Conservation (phyloP, 768 basidiomycete genomes). For the Kwoniella sp. region DNA sequence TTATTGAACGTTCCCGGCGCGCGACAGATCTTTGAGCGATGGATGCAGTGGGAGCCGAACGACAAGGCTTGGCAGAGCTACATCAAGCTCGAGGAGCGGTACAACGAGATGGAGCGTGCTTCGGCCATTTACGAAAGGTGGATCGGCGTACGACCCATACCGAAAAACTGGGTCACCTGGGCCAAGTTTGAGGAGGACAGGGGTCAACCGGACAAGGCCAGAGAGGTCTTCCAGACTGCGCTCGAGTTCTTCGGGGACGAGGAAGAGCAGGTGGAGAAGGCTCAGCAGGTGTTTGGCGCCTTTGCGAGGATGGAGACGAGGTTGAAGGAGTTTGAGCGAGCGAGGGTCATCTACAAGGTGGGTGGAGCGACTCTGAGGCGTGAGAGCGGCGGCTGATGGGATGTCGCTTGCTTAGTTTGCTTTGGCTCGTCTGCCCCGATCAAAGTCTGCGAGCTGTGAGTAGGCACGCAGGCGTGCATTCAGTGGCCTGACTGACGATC, state of each 20-base stretch:
- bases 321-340: constrained; percentile 92
- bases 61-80: constrained; percentile 99
- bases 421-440: constrained; percentile 82
- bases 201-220: constrained; percentile 62
- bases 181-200: constrained; percentile 63
- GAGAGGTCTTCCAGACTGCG: constrained; percentile 86
- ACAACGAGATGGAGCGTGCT: constrained; percentile 83
- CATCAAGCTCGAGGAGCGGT: constrained; percentile 94
- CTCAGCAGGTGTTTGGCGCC: constrained; percentile 84
- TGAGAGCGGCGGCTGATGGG: no score
- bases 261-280: constrained; percentile 78
- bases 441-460: constrained; percentile 65
- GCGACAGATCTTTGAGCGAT: constrained; percentile 94
- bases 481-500: constrained; percentile 8
- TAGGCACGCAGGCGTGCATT: no score
- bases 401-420: constrained; percentile 68
- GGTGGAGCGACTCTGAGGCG: no score
- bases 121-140: constrained; percentile 77
- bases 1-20: constrained; percentile 94
- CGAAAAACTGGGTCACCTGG: constrained; percentile 65
- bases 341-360: constrained; percentile 94
- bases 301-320: constrained; percentile 98
- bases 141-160: constrained; percentile 59
- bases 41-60: constrained; percentile 99
- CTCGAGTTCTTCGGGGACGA: constrained; percentile 81